A percentile compares a stretch with the other conserved stretches of the same genome.
Conservation (phyloP, 208 protist species). For the Entamoeba histolytica region DNA sequence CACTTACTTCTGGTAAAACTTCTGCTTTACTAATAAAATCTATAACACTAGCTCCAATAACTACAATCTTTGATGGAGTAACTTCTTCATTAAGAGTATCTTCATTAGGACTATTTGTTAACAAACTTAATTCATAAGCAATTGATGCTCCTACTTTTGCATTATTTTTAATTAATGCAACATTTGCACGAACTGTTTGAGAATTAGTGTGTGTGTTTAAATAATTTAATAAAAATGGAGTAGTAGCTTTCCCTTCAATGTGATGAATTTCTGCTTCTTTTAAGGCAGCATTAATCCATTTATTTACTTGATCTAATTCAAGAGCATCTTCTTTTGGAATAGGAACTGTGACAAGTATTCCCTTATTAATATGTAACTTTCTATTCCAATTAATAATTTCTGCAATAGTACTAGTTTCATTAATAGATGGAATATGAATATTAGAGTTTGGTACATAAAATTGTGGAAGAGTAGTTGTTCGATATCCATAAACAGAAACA, state of each 20-base stretch:
- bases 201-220: constrained; percentile 42
- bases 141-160: constrained; percentile 41
- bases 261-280: constrained; percentile 9
- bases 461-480: constrained; percentile 21
- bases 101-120: neutral
- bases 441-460: constrained; percentile 25
- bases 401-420: neutral
- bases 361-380: neutral
- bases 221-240: constrained; percentile 50
- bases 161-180: constrained; percentile 48
- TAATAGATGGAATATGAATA: neutral
- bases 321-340: constrained; percentile 14
- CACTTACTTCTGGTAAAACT: neutral
- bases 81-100: neutral
- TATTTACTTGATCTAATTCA: constrained; percentile 3
- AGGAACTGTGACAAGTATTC: constrained; percentile 27
- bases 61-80: neutral
- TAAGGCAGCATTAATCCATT: constrained; percentile 18
- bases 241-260: constrained; percentile 45
- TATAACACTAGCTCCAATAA: neutral
- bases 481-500: constrained; percentile 27
- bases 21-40: neutral
- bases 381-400: neutral
- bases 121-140: constrained; percentile 20
- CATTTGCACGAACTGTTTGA: constrained; percentile 27